Base-by-base conservation (phyloP, 116 monocot species). In the Trichopus zeylanicus region DNA sequence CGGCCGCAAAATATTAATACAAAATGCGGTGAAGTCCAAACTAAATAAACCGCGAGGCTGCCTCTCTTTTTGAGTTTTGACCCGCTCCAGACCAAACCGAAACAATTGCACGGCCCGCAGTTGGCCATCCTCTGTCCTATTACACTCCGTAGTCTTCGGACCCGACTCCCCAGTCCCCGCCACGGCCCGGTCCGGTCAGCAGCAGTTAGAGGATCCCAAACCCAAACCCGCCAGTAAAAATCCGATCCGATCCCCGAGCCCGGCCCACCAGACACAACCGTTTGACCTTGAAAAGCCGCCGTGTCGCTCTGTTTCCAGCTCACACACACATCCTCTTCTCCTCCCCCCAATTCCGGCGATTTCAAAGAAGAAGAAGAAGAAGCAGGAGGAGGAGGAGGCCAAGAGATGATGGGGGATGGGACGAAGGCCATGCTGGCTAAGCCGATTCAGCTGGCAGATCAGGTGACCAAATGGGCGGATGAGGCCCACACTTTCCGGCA, bases 401-500 rank as follows among this genome's bases (percentile, higher is more conserved):
- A n/a, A 39, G 39, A 42, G 67, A 78, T 78, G 77, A 93, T 93
- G 93, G 88, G 78, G 23, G 93, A 88, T 25, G 84, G 85, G 29
- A 78, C 89, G 29, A 86, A 84, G 81, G 75, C 70, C 67, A 71
- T 95, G 30, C 71, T 95, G 64, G 72, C 86, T 39, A 68, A 68
- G 75, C 95, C 95, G 48, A 86, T 95, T 63, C 86, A 86, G 65
- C 73, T 95, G 13, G 90, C 95, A 18, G 95, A 95, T 54, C 78
- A 90, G 64, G 87, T 95, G 16, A 77, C 71, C 3, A 84, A 87
- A 59, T 61, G 60, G 67, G 78, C 84, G 10, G 90, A 90, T 52
- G 83, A 81, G 29, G 78, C 74, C 4, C 65, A 75, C 56, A 74
- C 63, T 24, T 78, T 65, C 77, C 46, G 59, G 57, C 57, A 62